These are phyloP conservation scores for Solanum acaule DNA, from an alignment of 257 asterid genomes.

Conservation along the genomic window DNA sequence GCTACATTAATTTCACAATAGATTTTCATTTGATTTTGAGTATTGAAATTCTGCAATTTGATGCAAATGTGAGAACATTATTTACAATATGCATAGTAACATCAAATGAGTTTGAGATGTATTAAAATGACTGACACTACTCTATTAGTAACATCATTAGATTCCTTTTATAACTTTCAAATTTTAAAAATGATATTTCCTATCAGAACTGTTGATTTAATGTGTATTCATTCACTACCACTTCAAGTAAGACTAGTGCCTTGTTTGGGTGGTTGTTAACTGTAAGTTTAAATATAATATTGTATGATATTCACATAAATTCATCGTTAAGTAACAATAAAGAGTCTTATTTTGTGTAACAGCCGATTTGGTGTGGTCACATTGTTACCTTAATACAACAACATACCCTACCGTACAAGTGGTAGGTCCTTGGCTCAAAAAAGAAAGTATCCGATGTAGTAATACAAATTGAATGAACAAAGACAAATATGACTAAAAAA, in stretches of 20 bases:
- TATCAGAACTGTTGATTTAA: neutral
- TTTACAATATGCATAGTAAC: neutral
- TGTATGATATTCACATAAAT: neutral
- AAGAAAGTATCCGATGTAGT: neutral
- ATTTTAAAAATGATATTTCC: neutral
- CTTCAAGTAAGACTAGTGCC: neutral
- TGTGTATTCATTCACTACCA: neutral
- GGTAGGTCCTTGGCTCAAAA: too few species aligned
- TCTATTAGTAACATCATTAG: neutral
- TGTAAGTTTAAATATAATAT: too few species aligned
- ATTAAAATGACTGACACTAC: neutral
- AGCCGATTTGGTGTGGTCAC: neutral
- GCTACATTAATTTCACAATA: neutral
- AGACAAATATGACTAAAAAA: neutral
- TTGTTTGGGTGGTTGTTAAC: neutral
- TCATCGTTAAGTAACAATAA: neutral
- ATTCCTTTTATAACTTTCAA: neutral
- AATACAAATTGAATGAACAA: neutral
- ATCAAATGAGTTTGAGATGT: neutral
- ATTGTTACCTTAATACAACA: neutral
- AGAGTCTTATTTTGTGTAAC: neutral
- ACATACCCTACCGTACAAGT: neutral
- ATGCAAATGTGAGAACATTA: neutral
- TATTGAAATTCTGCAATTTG: neutral
- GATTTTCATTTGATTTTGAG: neutral